Evolutionary conservation across 78 protist genomes (phyloP), one percentile per base, ranked within the genome.

Genomic region (Speleostelium caveatum): DNA sequence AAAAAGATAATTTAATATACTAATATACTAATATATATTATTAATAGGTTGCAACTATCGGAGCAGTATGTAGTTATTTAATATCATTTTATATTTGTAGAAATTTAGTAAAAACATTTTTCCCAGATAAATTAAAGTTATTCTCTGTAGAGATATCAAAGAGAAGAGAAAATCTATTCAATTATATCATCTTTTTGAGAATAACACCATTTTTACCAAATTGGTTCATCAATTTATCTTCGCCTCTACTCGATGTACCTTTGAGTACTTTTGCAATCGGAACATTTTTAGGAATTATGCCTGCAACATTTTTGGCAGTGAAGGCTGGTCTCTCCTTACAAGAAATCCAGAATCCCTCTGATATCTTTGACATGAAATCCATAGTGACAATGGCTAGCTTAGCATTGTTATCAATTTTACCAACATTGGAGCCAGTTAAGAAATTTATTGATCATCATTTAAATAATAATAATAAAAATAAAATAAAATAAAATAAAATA

Each of bases 201-300:
- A 68, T 94, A 26, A 88, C 96, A 61, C 96, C 96, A 28, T 62
- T 94, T 41, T 49, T 94, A 33, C 96, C 96, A 26, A 94, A 94
- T 41, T 94, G 96, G 96, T 86, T 94, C 72, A 77, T 94, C 26
- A 94, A 94, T 60, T 56, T 94, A 33, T 88, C 94, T 21, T 87
- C 94, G 16, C 96, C 96, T 21, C 41, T 94, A 2, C 66, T 94
- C 28, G 83, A 60, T 41, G 78, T 94, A 1, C 86, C 93, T 6
- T 51, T 87, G 3, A 3, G 36, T 12, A 62, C 74, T 26, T 94
- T 94, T 62, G 75, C 86, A 0, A 35, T 79, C 14, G 96, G 89
- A 1, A 94, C 96, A 1, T 86, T 79, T 61, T 8, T 94, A 2
- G 96, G 96, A 14, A 80, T 94, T 30, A 66, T 79, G 73, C 96